These are phyloP conservation scores for Diutina rugosa DNA, from an alignment of 1,139 yeast genomes.

Conservation along the genomic window DNA sequence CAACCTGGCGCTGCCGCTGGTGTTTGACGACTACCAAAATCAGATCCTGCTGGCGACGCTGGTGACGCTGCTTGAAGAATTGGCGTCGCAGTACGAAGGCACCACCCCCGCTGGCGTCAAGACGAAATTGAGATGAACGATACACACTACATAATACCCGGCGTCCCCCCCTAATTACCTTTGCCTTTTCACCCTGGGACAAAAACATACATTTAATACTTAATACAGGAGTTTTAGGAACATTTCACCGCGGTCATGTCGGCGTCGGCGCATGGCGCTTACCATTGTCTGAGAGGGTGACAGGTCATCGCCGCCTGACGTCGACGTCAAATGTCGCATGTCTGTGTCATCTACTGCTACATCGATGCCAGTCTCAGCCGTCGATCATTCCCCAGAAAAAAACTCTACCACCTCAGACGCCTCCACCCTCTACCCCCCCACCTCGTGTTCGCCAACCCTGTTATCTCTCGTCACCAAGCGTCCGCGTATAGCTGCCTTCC, in stretches of 20 bases:
- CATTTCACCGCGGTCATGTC: neutral
- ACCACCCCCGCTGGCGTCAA: neutral
- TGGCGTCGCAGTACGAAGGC: neutral
- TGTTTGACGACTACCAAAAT: neutral
- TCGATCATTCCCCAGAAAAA: too few species aligned
- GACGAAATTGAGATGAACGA: neutral
- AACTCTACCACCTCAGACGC: too few species aligned
- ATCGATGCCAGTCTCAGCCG: too few species aligned
- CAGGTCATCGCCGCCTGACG: too few species aligned
- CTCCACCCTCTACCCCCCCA: too few species aligned
- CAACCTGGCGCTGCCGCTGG: constrained; percentile 2
- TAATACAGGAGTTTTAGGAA: neutral
- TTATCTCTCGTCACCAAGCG: too few species aligned
- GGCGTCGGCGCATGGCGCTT: too few species aligned
- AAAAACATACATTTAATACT: neutral
- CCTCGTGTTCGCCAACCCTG: too few species aligned
- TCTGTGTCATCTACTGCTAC: too few species aligned
- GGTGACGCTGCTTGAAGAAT: constrained; percentile 2
- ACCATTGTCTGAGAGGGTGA: too few species aligned
- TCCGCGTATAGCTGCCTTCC: too few species aligned
- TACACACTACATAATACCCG: neutral
- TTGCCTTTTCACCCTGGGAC: neutral
- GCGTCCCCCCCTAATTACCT: neutral
- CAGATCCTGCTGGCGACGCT: neutral
- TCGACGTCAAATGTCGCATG: too few species aligned